Conservation (phyloP, 177 flowering plant species). For the Vitis hybrid region DNA sequence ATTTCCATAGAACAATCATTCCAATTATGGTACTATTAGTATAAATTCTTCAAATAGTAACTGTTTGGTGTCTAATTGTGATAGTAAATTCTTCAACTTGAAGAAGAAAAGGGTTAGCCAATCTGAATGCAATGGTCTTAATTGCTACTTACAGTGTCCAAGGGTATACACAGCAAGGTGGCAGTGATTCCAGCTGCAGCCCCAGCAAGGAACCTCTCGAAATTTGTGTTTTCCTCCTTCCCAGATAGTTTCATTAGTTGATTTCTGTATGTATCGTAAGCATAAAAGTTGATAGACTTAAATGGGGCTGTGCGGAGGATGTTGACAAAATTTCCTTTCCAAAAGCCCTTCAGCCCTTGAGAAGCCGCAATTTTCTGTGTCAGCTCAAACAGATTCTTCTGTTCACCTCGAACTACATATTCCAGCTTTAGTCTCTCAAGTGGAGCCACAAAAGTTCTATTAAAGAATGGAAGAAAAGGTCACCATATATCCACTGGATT, state of each 20-base stretch:
- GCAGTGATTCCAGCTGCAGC: constrained; percentile 95
- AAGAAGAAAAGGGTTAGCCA: no score
- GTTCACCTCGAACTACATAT: constrained; percentile 88
- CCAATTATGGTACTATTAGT: constrained; percentile 41
- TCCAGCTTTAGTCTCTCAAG: constrained; percentile 96
- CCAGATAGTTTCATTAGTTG: constrained; percentile 61
- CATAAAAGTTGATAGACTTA: constrained; percentile 83
- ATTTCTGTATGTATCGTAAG: constrained; percentile 89
- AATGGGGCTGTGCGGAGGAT: constrained; percentile 96
- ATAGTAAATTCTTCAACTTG: no score
- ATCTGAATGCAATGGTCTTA: not conserved
- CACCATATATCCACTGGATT: not conserved
- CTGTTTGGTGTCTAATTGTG: no score
- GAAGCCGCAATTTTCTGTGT: constrained; percentile 64
- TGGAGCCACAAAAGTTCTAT: constrained; percentile 85
- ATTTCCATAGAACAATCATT: constrained; percentile 21
- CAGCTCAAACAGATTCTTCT: constrained; percentile 66
- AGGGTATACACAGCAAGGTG: constrained; percentile 75
- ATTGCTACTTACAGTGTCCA: constrained; percentile 70
- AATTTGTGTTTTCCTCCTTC: constrained; percentile 73
- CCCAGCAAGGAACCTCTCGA: constrained; percentile 89
- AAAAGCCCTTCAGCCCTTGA: constrained; percentile 85
- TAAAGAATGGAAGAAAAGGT: not conserved
- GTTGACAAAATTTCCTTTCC: constrained; percentile 90
- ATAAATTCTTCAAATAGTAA: no score